A percentile compares a stretch with the other conserved stretches of the same genome.
Conservation (phyloP, 2,329 filamentous ascomycete species). For the Ophiostoma ips region DNA sequence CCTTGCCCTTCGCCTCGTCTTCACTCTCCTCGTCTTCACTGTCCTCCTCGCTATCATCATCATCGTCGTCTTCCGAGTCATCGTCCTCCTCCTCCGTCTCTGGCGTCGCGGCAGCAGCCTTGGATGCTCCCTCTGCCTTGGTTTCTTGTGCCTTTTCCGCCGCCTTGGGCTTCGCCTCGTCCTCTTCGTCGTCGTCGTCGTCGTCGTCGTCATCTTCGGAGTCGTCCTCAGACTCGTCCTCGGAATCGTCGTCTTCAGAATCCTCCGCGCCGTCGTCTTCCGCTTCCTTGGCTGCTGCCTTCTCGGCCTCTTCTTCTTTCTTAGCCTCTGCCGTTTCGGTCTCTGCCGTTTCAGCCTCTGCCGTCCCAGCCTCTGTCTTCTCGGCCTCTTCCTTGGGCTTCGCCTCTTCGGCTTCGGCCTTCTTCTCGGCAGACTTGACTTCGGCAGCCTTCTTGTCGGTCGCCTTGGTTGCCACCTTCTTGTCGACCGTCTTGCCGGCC, state of each 20-base stretch:
- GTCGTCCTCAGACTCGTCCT: slow-evolving; percentile 9
- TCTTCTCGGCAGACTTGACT: neutral
- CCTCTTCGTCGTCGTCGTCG: slow-evolving; percentile 11
- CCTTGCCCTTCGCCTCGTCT: slow-evolving; percentile 16
- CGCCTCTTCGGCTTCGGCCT: neutral
- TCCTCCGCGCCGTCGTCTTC: no score
- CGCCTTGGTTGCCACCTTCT: neutral
- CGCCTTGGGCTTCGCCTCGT: slow-evolving; percentile 18
- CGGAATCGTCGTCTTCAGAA: slow-evolving; percentile 9
- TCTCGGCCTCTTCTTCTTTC: neutral
- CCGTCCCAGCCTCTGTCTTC: no score
- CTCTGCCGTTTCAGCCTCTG: no score
- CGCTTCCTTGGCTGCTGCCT: slow-evolving; percentile 2
- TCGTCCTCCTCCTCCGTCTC: neutral
- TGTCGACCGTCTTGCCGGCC: neutral
- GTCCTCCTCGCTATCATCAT: slow-evolving; percentile 11
- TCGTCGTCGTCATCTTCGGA: slow-evolving; percentile 9
- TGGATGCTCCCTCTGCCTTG: slow-evolving; percentile 6
- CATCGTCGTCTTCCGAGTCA: slow-evolving; percentile 5
- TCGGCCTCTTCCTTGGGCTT: slow-evolving; percentile 4
- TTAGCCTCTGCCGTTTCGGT: no score
- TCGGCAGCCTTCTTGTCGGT: neutral
- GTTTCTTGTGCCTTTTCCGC: slow-evolving; percentile 12
- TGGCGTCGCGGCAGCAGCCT: neutral
- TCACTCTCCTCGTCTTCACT: slow-evolving; percentile 12